Percentiles rank a stretch among this genome's conserved stretches.
These are phyloP conservation scores for Lonicera japonica DNA, from an alignment of 129 eudicot genomes.

Conservation along the genomic window DNA sequence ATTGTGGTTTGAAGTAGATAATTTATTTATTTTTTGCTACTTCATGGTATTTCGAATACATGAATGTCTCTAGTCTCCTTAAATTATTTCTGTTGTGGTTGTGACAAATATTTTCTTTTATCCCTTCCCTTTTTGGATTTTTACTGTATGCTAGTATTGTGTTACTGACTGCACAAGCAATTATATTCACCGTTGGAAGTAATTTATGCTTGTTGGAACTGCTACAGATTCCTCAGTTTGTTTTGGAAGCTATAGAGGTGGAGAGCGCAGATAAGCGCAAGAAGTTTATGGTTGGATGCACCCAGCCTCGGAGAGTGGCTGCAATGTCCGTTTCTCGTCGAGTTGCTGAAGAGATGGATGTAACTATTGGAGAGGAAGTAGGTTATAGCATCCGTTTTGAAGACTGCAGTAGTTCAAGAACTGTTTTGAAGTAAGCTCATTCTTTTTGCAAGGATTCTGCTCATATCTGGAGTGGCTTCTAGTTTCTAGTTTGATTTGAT, in stretches of 20 bases:
- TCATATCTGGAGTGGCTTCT: background rate
- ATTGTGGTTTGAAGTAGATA: background rate
- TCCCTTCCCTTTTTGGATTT: background rate
- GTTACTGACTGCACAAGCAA: background rate
- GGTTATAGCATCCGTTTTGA: conserved; percentile 98
- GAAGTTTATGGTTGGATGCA: conserved; percentile 87
- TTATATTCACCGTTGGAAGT: background rate
- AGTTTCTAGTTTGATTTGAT: background rate
- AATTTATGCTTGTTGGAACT: background rate
- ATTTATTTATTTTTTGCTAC: background rate
- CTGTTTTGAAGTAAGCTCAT: conserved; percentile 74
- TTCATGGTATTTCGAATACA: too few species aligned
- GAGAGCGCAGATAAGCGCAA: conserved; percentile 59
- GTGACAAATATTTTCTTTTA: too few species aligned
- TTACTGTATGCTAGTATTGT: background rate
- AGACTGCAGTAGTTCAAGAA: conserved; percentile 82
- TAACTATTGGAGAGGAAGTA: conserved; percentile 90
- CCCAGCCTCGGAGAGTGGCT: conserved; percentile 98
- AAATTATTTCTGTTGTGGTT: background rate
- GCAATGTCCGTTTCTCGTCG: conserved; percentile 99
- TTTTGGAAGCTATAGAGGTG: conserved; percentile 73
- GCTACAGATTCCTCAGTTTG: conserved; percentile 95
- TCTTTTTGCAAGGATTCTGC: background rate
- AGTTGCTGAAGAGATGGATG: conserved; percentile 99
- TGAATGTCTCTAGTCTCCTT: background rate